Evolutionary conservation across 2,329 filamentous ascomycete genomes (phyloP), one percentile per base, ranked within the genome.

Genomic region (Ophiostoma sp.): DNA sequence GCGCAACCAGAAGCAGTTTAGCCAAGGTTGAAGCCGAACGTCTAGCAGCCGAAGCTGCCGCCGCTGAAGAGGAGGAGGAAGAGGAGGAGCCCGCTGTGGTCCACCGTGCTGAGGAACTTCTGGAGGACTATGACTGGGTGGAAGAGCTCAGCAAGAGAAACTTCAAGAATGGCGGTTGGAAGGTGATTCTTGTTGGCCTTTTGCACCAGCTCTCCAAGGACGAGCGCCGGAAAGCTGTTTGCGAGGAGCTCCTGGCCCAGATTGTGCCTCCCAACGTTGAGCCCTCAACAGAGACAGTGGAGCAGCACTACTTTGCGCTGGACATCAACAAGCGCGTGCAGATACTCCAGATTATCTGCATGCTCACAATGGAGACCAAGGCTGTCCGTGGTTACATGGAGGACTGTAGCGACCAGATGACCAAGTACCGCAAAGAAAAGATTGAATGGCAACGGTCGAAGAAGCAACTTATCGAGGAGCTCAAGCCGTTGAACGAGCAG

Each of bases 351-450:
- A 90, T 96, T 48, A 87, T 97, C 70, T 93, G 92, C 78, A 89
- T 94, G 83, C 83, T 98, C 72, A 94, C 92, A 1, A 85, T 94
- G 70, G 90, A 93, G 76, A 97, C 95, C 0, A 94, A 93, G 77
- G 89, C 91, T 1, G 87, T 98, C 74, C 89, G 94, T 69, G 89
- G 88, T 20, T 96, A 96, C 77, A 90, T 99, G 83, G 93, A 97
- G 74, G 90, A 94, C 73, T 96, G 94, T 80, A 93, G 91, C 73
- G 92, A 94, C 76, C 91, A 93, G 69, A 97, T 98, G 94, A 99
- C 95, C 1, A 88, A 89, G 69, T 93, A 96, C 76, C 89, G 95
- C 67, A 99, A 99, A 79, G 91, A 96, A 77, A 97, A 97, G 81
- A 97, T 97, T 72, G 92, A 96, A 74, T 90, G 89, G 80, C 94